A percentile compares a stretch with the other conserved stretches of the same genome.
Conservation (phyloP, 1,284 basidiomycete genomes). For the Exobasidium rhododendri region DNA sequence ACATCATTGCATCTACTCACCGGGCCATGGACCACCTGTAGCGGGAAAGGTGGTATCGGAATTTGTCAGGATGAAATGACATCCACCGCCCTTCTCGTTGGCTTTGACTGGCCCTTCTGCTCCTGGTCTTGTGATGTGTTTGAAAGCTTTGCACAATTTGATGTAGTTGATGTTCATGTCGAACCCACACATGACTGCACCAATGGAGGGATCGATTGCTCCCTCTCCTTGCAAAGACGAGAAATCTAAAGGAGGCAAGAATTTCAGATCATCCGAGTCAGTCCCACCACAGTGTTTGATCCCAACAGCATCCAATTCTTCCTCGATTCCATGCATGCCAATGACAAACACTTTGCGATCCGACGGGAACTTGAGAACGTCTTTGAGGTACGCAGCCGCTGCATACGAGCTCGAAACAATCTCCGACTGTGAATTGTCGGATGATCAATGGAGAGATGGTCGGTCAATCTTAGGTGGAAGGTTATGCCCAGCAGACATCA, state of each 20-base stretch:
- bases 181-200: slow-evolving; percentile 81
- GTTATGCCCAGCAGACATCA: too few relatives aligned
- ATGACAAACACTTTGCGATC: slow-evolving; percentile 95
- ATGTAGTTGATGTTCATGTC: slow-evolving; percentile 65
- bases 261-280: slow-evolving; percentile 74
- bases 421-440: slow-evolving; percentile 70
- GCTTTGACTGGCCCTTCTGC: slow-evolving; percentile 26
- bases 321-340: slow-evolving; percentile 85
- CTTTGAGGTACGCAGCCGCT: slow-evolving; percentile 84
- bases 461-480: too few relatives aligned
- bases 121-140: slow-evolving; percentile 65
- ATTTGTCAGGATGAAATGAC: slow-evolving; percentile 87
- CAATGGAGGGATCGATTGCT: slow-evolving; percentile 72
- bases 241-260: slow-evolving; percentile 69
- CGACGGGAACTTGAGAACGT: slow-evolving; percentile 80
- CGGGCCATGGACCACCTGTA: slow-evolving; percentile 74
- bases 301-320: slow-evolving; percentile 82
- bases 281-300: slow-evolving; percentile 79
- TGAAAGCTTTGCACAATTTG: slow-evolving; percentile 88
- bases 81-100: slow-evolving; percentile 67
- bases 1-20: too few relatives aligned
- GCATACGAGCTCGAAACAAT: slow-evolving; percentile 95
- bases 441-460: too few relatives aligned
- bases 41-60: slow-evolving; percentile 85
- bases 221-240: slow-evolving; percentile 60